Conservation (phyloP, 192 early-diverging fungal species). For the Linderina pennispora region DNA sequence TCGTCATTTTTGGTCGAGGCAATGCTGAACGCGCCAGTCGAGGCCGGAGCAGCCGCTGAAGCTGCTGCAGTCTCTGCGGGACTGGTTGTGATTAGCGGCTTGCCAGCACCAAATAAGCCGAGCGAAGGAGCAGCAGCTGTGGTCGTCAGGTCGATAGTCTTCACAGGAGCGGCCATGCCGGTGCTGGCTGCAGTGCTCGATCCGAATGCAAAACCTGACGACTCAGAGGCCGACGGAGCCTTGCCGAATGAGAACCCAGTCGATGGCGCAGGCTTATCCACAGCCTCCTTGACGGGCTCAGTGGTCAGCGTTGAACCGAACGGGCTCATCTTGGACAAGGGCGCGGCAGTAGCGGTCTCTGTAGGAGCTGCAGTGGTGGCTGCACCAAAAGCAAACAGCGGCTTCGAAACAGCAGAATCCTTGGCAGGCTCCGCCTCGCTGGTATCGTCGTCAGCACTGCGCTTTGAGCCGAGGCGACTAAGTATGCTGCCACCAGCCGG, state of each 20-base stretch:
- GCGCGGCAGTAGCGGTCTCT: too few species aligned
- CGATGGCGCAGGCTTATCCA: too few species aligned
- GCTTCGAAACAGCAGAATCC: neutral
- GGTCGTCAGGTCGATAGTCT: conserved; percentile 17
- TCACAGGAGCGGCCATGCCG: conserved; percentile 6
- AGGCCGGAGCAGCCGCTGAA: conserved; percentile 5
- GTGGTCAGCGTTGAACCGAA: too few species aligned
- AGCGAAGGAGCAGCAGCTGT: conserved; percentile 2
- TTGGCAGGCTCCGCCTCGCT: neutral
- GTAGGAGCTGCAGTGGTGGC: neutral
- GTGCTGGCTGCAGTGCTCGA: neutral
- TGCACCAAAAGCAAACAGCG: neutral
- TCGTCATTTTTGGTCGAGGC: neutral
- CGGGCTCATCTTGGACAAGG: too few species aligned
- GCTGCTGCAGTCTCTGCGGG: neutral
- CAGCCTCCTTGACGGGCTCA: too few species aligned
- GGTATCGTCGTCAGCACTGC: too few species aligned
- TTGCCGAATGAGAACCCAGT: conserved; percentile 13
- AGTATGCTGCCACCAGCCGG: too few species aligned
- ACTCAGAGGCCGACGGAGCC: neutral
- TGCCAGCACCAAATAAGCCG: neutral
- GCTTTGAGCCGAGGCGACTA: too few species aligned
- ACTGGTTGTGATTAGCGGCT: neutral
- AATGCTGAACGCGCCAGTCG: conserved; percentile 1
- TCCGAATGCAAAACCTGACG: conserved; percentile 4